Evolutionary conservation across 129 eudicot genomes (phyloP).

Genomic region (carrot (Daucus carota)): DNA sequence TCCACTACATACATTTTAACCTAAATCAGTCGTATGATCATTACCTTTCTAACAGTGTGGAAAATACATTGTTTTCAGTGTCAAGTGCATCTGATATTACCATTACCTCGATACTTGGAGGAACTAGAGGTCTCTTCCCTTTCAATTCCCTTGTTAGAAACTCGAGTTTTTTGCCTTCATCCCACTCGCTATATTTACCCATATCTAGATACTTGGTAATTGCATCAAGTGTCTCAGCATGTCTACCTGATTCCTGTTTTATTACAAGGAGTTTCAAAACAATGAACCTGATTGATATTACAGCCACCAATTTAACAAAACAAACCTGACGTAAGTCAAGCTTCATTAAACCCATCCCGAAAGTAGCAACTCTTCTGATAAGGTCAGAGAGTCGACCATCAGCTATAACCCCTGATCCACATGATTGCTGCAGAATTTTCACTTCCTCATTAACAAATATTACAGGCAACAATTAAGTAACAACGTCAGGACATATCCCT

Average conservation of each 20-base stretch:
- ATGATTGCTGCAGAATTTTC: constrained; percentile 57
- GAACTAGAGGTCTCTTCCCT: constrained; percentile 91
- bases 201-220: constrained; percentile 75
- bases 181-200: constrained; percentile 94
- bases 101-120: constrained; percentile 65
- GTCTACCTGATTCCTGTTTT: constrained; percentile 78
- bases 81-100: background rate
- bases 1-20: background rate
- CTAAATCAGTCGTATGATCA: background rate
- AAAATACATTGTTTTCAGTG: background rate
- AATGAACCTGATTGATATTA: background rate
- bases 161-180: constrained; percentile 60
- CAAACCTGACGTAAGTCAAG: constrained; percentile 95
- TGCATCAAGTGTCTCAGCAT: constrained; percentile 85
- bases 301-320: constrained; percentile 8
- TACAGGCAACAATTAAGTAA: constrained; percentile 9
- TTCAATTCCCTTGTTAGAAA: constrained; percentile 77
- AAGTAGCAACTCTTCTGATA: constrained; percentile 80
- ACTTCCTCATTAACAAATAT: constrained; percentile 15
- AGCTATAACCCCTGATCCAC: constrained; percentile 82
- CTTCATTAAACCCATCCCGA: constrained; percentile 93
- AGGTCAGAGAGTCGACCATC: constrained; percentile 96
- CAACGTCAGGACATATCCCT: background rate
- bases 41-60: background rate
- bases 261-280: constrained; percentile 14